Percentiles rank a stretch among this genome's conserved stretches.
These are phyloP conservation scores for Phanerochaete carnosa DNA, from an alignment of 768 basidiomycete genomes.

Conservation along the genomic window DNA sequence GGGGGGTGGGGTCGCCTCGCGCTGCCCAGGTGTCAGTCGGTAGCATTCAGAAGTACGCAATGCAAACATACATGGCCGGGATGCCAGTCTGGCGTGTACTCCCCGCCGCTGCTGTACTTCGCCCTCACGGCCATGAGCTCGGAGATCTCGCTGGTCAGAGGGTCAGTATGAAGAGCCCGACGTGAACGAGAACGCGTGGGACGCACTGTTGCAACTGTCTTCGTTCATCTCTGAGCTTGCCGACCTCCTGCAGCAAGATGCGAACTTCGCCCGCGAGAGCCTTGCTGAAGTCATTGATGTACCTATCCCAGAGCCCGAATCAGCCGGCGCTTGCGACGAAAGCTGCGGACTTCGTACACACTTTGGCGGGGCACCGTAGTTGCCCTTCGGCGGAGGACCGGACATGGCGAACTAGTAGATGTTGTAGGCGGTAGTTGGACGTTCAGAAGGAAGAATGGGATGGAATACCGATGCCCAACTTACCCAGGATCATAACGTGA, in stretches of 20 bases:
- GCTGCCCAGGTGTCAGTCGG: conserved; percentile 24
- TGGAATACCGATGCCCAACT: background rate
- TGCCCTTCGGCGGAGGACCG: conserved; percentile 3
- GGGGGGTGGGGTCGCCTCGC: conserved; percentile 21
- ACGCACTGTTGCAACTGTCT: conserved; percentile 54
- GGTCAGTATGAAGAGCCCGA: background rate
- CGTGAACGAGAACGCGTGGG: background rate
- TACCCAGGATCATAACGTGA: conserved; percentile 3
- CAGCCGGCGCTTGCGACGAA: background rate
- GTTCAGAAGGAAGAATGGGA: background rate
- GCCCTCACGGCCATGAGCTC: conserved; percentile 81
- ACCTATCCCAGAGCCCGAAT: conserved; percentile 31
- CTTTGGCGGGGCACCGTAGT: conserved; percentile 17
- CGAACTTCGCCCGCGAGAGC: conserved; percentile 61
- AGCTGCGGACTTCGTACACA: background rate
- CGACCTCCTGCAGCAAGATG: conserved; percentile 57
- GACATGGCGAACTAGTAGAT: background rate
- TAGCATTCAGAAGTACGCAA: background rate
- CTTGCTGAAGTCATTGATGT: conserved; percentile 60
- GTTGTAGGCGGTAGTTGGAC: background rate
- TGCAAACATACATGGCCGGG: conserved; percentile 43
- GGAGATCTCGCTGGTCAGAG: conserved; percentile 64
- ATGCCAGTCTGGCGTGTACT: conserved; percentile 73
- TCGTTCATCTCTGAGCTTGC: conserved; percentile 58
- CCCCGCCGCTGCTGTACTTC: conserved; percentile 78